Percentiles rank a stretch among this genome's conserved stretches.
Conservation (phyloP, 2,329 filamentous ascomycete genomes). For the Sporothrix pallida region DNA sequence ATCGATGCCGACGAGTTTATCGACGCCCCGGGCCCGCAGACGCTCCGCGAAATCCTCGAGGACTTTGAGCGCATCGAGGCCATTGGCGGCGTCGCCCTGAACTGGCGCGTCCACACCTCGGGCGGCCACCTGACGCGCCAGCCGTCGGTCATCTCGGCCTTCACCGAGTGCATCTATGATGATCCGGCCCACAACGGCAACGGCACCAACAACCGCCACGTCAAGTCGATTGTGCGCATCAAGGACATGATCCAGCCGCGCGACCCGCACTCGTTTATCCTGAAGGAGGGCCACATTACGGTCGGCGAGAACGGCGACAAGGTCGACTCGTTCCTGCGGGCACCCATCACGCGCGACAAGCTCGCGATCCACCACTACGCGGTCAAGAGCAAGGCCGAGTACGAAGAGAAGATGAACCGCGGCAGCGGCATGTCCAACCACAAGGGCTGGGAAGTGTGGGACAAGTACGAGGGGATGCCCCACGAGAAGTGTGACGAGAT, state of each 20-base stretch:
- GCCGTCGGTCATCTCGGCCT: conserved; percentile 32
- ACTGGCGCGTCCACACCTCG: conserved; percentile 36
- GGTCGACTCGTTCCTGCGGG: conserved; percentile 16
- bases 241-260: conserved; percentile 26
- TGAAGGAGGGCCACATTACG: conserved; percentile 26
- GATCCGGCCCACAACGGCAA: conserved; percentile 26
- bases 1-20: conserved; percentile 36
- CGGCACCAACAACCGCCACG: conserved; percentile 32
- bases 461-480: conserved; percentile 29
- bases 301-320: conserved; percentile 34
- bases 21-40: conserved; percentile 29
- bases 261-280: conserved; percentile 34
- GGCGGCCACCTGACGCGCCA: conserved; percentile 32
- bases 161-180: conserved; percentile 31
- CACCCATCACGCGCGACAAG: conserved; percentile 33
- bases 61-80: conserved; percentile 32
- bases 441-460: conserved; percentile 33
- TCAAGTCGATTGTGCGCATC: conserved; percentile 35
- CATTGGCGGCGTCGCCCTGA: conserved; percentile 32
- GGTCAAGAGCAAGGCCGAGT: conserved; percentile 34
- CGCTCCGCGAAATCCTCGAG: conserved; percentile 32
- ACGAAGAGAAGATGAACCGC: conserved; percentile 35
- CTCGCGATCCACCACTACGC: conserved; percentile 36
- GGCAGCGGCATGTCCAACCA: conserved; percentile 36
- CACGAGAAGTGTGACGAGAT: conserved; percentile 32